Base-by-base conservation (phyloP, 2,329 filamentous ascomycete genomes). In the Graphilbum ipis-grandicollis region DNA sequence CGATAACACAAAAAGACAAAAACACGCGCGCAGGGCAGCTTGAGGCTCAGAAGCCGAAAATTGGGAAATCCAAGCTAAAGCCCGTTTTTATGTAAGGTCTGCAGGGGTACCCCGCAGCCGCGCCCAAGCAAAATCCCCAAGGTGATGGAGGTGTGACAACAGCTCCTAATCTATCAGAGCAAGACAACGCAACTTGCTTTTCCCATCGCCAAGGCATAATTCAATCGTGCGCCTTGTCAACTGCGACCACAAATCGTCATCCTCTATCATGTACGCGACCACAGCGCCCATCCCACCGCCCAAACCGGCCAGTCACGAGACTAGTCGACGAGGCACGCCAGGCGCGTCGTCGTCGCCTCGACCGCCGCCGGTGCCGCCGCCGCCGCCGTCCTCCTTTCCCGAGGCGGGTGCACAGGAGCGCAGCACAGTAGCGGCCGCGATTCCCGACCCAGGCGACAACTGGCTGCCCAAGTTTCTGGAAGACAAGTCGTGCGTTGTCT, bases 381-480 rank as follows among this genome's bases (percentile, higher is more conserved):
- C 37, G n/a, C 39, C 42, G 17, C 36, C 40, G 15, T 41, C 41
- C 3, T 34, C 15, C 19, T 26, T 35, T 13, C 30, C 56, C 52
- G 39, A 58, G 45, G 34, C 36, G 3, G 35, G 33, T 37, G 53
- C 36, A 42, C 53, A 44, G 4, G 14, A 44, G 7, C 43, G 46
- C 18, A 37, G 48, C 13, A 41, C 44, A 31, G 44, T 50, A n/a
- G 50, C 56, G 29, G 54, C 58, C 14, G 49, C 54, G 2, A 57
- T 64, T 30, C 58, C 63, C 3, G 73, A 77, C 45, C 71, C 71
- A 0, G 72, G 75, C 17, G 73, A 80, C 36, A 69, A 75, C 43
- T 93, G 85, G 85, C 64, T 93, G 3, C 85, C 85, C 2, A 68
- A 71, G 41, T 60, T 74, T 12, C 59, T 94, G 2, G 71, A 80